Percentiles rank a stretch among this genome's conserved stretches.
phyloP scores from a whole-genome alignment of 345 rosid species.

The Ceriops zippeliana region DNA sequence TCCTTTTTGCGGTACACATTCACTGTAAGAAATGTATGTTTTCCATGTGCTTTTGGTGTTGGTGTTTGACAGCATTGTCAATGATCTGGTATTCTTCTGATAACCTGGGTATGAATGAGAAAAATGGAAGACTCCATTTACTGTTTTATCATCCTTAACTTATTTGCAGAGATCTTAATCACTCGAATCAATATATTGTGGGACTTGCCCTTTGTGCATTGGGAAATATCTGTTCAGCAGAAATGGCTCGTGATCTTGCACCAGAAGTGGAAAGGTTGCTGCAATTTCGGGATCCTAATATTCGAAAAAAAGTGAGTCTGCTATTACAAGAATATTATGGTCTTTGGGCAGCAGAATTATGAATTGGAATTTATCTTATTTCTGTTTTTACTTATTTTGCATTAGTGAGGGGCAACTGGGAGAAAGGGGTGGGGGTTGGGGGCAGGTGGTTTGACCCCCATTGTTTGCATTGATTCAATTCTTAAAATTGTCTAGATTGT shows the following conservation, averaged over 20 bases:
- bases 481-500: background rate
- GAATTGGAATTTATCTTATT: background rate
- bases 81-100: background rate
- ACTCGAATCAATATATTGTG: conserved; percentile 91
- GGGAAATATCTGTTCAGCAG: conserved; percentile 97
- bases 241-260: conserved; percentile 99
- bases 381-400: background rate
- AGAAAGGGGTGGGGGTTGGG: background rate
- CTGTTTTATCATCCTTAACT: conserved; percentile 50
- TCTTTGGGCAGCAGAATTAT: background rate
- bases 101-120: background rate
- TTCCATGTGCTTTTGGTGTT: too few relatives aligned
- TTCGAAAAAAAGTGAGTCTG: conserved; percentile 79
- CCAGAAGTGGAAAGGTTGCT: conserved; percentile 97
- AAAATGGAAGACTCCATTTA: background rate
- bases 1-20: conserved; percentile 35
- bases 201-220: conserved; percentile 99
- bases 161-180: conserved; percentile 88
- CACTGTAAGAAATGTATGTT: too few relatives aligned
- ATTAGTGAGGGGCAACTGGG: background rate
- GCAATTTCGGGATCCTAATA: conserved; percentile 97
- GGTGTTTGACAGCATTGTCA: background rate
- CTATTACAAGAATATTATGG: conserved; percentile 10
- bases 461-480: background rate
- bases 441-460: background rate